Evolutionary conservation across 805 yeast genomes (phyloP).

Genomic region (Starmerella scarabaei): DNA sequence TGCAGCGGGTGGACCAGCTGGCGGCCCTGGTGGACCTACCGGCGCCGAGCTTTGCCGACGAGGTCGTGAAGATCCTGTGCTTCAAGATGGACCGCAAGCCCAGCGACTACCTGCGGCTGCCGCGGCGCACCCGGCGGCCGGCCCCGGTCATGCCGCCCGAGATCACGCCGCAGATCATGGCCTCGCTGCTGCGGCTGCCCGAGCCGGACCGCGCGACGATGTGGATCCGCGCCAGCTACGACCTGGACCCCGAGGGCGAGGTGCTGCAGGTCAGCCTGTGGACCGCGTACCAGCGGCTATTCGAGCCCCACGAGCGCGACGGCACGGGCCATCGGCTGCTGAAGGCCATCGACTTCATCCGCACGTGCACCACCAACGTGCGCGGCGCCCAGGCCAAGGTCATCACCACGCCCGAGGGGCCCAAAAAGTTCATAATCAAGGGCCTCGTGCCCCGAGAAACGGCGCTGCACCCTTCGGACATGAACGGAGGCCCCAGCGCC

Average conservation of each 20-base stretch:
- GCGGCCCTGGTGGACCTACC: constrained; percentile 32
- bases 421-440: constrained; percentile 77
- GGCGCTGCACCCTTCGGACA: constrained; percentile 24
- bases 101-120: constrained; percentile 29
- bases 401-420: constrained; percentile 47
- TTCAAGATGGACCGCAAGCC: constrained; percentile 32
- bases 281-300: constrained; percentile 87
- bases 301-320: constrained; percentile 43
- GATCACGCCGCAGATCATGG: constrained; percentile 41
- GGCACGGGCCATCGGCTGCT: constrained; percentile 47
- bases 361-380: constrained; percentile 83
- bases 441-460: constrained; percentile 76
- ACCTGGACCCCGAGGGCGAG: constrained; percentile 62
- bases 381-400: constrained; percentile 89
- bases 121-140: constrained; percentile 38
- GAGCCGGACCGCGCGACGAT: constrained; percentile 88
- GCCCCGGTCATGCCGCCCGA: constrained; percentile 56
- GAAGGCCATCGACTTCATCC: constrained; percentile 94
- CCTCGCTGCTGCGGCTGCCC: constrained; percentile 47
- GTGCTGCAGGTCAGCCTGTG: constrained; percentile 92
- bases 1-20: constrained; percentile 41
- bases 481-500: constrained; percentile 3
- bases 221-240: constrained; percentile 89
- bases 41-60: constrained; percentile 35
- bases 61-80: constrained; percentile 49